Evolutionary conservation across 345 rosid species (phyloP).

Genomic region (Syzygium aromaticum): DNA sequence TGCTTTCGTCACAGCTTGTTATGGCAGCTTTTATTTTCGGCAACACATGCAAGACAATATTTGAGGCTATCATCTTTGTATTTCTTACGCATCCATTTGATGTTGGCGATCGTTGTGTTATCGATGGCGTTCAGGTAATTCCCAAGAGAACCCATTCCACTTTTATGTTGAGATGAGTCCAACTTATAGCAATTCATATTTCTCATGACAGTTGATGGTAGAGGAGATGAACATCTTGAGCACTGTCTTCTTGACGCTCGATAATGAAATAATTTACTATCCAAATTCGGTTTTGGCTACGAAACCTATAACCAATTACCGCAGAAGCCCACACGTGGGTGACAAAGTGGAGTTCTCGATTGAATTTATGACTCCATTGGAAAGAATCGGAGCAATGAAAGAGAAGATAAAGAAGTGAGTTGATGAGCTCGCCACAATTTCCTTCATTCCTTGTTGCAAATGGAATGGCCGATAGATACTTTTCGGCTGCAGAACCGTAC

Average conservation of each 20-base stretch:
- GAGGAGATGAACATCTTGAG: slow-evolving; percentile 78
- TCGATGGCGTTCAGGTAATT: slow-evolving; percentile 66
- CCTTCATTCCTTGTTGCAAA: neutral
- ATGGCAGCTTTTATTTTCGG: slow-evolving; percentile 63
- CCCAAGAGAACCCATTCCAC: neutral
- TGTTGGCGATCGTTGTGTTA: slow-evolving; percentile 81
- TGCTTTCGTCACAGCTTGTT: slow-evolving; percentile 59
- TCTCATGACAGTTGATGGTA: slow-evolving; percentile 32
- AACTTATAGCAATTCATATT: neutral
- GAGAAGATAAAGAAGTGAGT: slow-evolving; percentile 44
- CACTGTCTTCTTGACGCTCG: slow-evolving; percentile 70
- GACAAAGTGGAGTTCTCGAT: slow-evolving; percentile 66
- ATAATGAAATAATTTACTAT: slow-evolving; percentile 66
- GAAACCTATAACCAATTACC: slow-evolving; percentile 67
- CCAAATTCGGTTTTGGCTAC: slow-evolving; percentile 67
- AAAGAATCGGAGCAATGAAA: slow-evolving; percentile 38
- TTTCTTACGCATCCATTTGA: slow-evolving; percentile 90
- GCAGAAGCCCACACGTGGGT: slow-evolving; percentile 78
- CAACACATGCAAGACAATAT: slow-evolving; percentile 71
- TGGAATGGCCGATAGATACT: neutral
- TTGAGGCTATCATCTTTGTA: slow-evolving; percentile 68
- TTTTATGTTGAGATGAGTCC: neutral
- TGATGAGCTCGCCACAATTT: neutral
- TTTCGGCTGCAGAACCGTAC: neutral
- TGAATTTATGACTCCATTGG: slow-evolving; percentile 55